A percentile compares a stretch with the other conserved stretches of the same genome.
phyloP scores from a whole-genome alignment of 2,329 filamentous ascomycete genomes.

The Periconia macrospinosa region DNA sequence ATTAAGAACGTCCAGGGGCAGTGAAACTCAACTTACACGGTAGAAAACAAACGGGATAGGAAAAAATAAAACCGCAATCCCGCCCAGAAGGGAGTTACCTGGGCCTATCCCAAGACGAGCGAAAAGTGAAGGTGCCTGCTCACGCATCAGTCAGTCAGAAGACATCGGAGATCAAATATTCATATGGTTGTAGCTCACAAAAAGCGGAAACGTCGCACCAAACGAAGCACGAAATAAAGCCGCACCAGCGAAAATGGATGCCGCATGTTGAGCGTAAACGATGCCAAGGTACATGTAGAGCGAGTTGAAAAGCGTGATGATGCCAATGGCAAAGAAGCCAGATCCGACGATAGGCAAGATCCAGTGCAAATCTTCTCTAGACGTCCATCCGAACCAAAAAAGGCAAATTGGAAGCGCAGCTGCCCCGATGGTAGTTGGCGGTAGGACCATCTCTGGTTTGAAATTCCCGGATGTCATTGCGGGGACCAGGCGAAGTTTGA shows the following conservation, averaged over 20 bases:
- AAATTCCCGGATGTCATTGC: slow-evolving; percentile 28
- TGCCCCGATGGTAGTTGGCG: slow-evolving; percentile 11
- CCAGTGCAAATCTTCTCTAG: slow-evolving; percentile 38
- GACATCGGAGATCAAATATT: background rate
- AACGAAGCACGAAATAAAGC: slow-evolving; percentile 41
- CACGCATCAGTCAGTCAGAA: background rate
- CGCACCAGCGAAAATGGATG: slow-evolving; percentile 44
- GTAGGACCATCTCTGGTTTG: slow-evolving; percentile 38
- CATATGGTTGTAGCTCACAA: slow-evolving; percentile 23
- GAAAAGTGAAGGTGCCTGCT: slow-evolving; percentile 11
- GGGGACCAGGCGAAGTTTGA: slow-evolving; percentile 10
- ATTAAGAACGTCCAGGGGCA: background rate
- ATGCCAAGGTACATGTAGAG: slow-evolving; percentile 48
- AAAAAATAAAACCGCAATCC: slow-evolving; percentile 11
- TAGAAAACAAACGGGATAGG: slow-evolving; percentile 12
- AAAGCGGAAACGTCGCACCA: slow-evolving; percentile 42
- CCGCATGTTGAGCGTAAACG: slow-evolving; percentile 41
- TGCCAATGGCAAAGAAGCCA: slow-evolving; percentile 38
- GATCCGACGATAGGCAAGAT: slow-evolving; percentile 46
- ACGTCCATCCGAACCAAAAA: slow-evolving; percentile 48
- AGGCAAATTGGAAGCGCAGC: slow-evolving; percentile 47
- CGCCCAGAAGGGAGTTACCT: slow-evolving; percentile 12
- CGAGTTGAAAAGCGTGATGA: slow-evolving; percentile 52
- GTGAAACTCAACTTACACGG: slow-evolving; percentile 5
- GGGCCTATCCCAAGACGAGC: slow-evolving; percentile 8